Evolutionary conservation across 1,284 basidiomycete genomes (phyloP).

Genomic region (Naganishia liquefaciens): DNA sequence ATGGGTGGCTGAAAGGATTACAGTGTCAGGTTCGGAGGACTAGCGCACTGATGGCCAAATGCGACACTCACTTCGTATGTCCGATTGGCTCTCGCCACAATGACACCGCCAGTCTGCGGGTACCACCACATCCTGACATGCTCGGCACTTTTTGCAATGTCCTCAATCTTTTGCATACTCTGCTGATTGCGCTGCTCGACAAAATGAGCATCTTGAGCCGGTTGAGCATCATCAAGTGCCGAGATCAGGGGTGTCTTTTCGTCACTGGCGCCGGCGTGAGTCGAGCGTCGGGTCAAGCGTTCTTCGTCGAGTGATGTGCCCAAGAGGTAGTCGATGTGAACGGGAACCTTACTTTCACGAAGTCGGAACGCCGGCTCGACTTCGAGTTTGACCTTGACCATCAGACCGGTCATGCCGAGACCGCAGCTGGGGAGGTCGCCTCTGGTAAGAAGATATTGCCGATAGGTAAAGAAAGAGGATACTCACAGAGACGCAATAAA

Average conservation of each 20-base stretch:
- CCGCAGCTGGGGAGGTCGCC: constrained; percentile 64
- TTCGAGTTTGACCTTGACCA: constrained; percentile 73
- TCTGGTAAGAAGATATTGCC: no score
- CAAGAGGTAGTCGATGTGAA: constrained; percentile 61
- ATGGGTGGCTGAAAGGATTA: constrained; percentile 38
- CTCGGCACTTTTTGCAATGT: constrained; percentile 67
- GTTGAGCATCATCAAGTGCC: constrained; percentile 42
- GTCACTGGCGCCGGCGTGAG: not conserved
- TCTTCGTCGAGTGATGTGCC: constrained; percentile 15
- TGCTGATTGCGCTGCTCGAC: constrained; percentile 48
- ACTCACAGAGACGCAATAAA: constrained; percentile 81
- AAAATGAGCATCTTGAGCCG: constrained; percentile 59
- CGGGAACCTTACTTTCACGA: constrained; percentile 70
- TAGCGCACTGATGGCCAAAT: constrained; percentile 19
- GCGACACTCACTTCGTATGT: constrained; percentile 67
- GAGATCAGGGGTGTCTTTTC: constrained; percentile 26
- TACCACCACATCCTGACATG: constrained; percentile 97
- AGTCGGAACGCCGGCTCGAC: constrained; percentile 83
- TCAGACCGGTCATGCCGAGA: constrained; percentile 87
- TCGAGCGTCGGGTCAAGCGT: not conserved
- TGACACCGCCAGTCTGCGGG: constrained; percentile 72
- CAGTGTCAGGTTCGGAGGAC: constrained; percentile 26
- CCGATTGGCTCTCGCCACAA: constrained; percentile 73
- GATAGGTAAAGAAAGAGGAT: no score
- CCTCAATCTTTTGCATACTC: constrained; percentile 36